phyloP scores from a whole-genome alignment of 2,329 filamentous ascomycete genomes.

The Ceratocystis alfenasii region DNA sequence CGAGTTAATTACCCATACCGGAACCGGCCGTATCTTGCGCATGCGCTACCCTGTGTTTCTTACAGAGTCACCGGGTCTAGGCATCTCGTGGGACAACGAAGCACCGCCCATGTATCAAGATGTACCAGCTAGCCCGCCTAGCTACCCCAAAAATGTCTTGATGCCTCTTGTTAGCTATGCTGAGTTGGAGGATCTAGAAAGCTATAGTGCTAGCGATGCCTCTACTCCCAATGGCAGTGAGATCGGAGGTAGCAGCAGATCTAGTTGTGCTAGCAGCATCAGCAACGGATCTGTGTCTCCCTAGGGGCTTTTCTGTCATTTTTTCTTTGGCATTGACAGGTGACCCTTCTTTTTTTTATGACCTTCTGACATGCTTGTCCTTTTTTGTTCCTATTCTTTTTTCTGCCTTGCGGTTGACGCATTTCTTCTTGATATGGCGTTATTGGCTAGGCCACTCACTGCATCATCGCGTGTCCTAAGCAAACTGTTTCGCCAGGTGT shows the following conservation, averaged over 20 bases:
- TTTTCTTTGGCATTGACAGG: neutral
- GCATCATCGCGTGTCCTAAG: slow-evolving; percentile 8
- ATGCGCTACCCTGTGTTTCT: slow-evolving; percentile 81
- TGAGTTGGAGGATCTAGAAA: slow-evolving; percentile 18
- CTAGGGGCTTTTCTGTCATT: neutral
- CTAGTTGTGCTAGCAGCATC: slow-evolving; percentile 19
- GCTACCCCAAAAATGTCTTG: slow-evolving; percentile 36
- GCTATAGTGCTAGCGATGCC: slow-evolving; percentile 8
- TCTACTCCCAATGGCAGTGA: neutral
- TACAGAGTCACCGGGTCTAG: slow-evolving; percentile 73
- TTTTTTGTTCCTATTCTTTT: neutral
- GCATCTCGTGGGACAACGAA: slow-evolving; percentile 95
- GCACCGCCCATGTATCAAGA: slow-evolving; percentile 88
- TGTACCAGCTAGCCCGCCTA: slow-evolving; percentile 74
- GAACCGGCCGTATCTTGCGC: slow-evolving; percentile 76
- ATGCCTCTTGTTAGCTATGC: slow-evolving; percentile 19
- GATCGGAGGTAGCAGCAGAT: neutral
- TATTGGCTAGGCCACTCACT: slow-evolving; percentile 13
- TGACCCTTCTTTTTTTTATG: neutral
- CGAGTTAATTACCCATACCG: slow-evolving; percentile 65
- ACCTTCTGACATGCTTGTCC: neutral
- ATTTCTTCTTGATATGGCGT: slow-evolving; percentile 6
- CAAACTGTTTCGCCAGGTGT: neutral
- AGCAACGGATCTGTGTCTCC: neutral
- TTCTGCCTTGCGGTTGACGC: neutral